phyloP scores from a whole-genome alignment of 148 eudicot genomes.

The Linanthus parryae region DNA sequence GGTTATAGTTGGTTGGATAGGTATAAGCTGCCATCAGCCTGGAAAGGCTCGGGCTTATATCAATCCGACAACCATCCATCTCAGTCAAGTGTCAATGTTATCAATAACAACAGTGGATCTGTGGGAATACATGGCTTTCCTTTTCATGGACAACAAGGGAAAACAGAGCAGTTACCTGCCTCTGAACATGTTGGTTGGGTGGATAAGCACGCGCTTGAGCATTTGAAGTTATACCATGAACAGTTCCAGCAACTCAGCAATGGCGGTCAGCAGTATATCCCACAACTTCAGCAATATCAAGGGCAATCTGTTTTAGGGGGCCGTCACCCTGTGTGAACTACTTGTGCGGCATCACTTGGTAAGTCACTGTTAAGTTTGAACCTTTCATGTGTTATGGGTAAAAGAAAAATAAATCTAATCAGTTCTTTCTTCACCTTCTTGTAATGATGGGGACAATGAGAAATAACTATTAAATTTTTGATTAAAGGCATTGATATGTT shows the following conservation, averaged over 20 bases:
- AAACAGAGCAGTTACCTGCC: conserved; percentile 32
- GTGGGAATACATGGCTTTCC: conserved; percentile 61
- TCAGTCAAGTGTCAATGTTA: conserved; percentile 21
- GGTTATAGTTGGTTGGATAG: conserved; percentile 51
- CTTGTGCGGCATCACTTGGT: too few species aligned
- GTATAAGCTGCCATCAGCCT: conserved; percentile 31
- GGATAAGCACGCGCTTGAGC: conserved; percentile 44
- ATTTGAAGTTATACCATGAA: conserved; percentile 33
- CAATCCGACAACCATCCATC: conserved; percentile 18
- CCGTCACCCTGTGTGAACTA: conserved; percentile 85
- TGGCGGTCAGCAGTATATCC: conserved; percentile 43
- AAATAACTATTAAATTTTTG: too few species aligned
- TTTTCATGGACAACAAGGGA: conserved; percentile 87
- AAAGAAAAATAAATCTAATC: too few species aligned
- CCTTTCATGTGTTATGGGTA: too few species aligned
- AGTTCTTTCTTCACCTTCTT: too few species aligned
- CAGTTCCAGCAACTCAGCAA: too few species aligned
- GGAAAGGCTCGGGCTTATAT: conserved; percentile 19
- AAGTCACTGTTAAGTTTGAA: too few species aligned
- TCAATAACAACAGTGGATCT: conserved; percentile 32
- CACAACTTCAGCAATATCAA: conserved; percentile 61
- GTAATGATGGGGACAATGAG: too few species aligned
- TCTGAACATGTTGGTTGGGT: conserved; percentile 49
- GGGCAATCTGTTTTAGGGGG: conserved; percentile 77
- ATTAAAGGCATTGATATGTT: too few species aligned